A percentile compares a stretch with the other conserved stretches of the same genome.
phyloP scores from a whole-genome alignment of 108 stramenopile species.

The Stephanodiscus triporus region DNA sequence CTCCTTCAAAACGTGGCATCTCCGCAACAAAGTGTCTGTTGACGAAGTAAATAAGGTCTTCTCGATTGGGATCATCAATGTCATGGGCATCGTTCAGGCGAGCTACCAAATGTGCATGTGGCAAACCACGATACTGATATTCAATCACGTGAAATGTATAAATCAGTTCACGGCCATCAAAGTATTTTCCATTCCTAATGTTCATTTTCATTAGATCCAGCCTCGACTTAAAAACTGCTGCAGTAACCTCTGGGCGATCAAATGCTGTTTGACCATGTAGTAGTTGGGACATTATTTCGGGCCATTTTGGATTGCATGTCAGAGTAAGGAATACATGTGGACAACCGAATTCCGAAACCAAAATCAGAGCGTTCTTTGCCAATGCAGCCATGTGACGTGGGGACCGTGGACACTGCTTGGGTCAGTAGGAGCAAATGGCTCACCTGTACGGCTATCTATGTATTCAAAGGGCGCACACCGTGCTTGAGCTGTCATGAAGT shows the following conservation, averaged over 20 bases:
- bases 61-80: not conserved
- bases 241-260: not conserved
- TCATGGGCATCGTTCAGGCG: not conserved
- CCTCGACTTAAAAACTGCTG: slow-evolving; percentile 5
- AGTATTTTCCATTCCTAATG: slow-evolving; percentile 6
- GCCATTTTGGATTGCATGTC: slow-evolving; percentile 4
- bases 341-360: not conserved
- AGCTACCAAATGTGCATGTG: not conserved
- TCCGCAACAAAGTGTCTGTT: not conserved
- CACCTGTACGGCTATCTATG: too few species aligned
- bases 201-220: not conserved
- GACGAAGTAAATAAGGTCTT: not conserved
- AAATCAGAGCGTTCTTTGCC: not conserved
- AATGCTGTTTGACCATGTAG: too few species aligned
- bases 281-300: not conserved
- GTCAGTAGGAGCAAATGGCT: too few species aligned
- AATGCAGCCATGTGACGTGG: slow-evolving; percentile 1
- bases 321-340: not conserved
- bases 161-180: not conserved
- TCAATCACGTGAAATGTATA: not conserved
- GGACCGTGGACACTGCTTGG: not conserved
- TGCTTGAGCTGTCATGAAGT: too few species aligned
- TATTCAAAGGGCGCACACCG: too few species aligned
- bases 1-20: not conserved
- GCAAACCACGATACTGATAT: slow-evolving; percentile 2